Percentiles rank a stretch among this genome's conserved stretches.
phyloP scores from a whole-genome alignment of 805 yeast genomes.

The Pichia occidentalis region DNA sequence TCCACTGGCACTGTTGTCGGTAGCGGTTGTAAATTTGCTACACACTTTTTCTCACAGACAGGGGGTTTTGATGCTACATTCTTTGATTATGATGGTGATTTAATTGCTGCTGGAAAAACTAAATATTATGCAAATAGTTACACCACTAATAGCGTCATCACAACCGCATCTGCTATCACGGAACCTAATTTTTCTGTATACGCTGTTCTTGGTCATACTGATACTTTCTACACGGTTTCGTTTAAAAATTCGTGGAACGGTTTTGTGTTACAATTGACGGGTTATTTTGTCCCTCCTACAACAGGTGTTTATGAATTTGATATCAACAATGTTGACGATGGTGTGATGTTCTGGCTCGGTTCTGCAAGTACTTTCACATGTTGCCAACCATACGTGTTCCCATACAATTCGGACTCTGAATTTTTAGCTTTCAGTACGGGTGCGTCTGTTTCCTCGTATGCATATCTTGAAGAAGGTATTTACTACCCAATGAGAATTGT shows the following conservation, averaged over 20 bases:
- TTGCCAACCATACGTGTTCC: too few relatives aligned
- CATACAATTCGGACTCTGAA: background rate
- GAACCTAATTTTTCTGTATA: conserved; percentile 1
- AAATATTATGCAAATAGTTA: background rate
- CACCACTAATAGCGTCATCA: background rate
- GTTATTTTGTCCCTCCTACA: conserved; percentile 20
- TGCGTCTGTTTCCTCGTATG: background rate
- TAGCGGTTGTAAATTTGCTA: too few relatives aligned
- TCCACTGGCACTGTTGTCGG: too few relatives aligned
- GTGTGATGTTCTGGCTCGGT: conserved; percentile 27
- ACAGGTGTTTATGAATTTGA: conserved; percentile 25
- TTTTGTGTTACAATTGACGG: conserved; percentile 12
- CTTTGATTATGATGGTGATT: too few relatives aligned
- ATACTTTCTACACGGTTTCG: too few relatives aligned
- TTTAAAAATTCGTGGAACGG: too few relatives aligned
- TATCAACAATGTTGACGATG: conserved; percentile 25
- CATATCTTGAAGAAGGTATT: conserved; percentile 5
- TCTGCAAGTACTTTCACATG: conserved; percentile 29
- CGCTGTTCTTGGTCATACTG: too few relatives aligned
- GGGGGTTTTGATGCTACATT: too few relatives aligned
- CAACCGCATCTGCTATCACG: conserved; percentile 1
- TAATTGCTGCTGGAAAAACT: too few relatives aligned
- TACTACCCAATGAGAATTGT: conserved; percentile 11
- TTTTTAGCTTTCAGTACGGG: background rate
- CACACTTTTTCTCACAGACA: too few relatives aligned